Base-by-base conservation (phyloP, 805 yeast species). In the Limtongozyma cylindracea region DNA sequence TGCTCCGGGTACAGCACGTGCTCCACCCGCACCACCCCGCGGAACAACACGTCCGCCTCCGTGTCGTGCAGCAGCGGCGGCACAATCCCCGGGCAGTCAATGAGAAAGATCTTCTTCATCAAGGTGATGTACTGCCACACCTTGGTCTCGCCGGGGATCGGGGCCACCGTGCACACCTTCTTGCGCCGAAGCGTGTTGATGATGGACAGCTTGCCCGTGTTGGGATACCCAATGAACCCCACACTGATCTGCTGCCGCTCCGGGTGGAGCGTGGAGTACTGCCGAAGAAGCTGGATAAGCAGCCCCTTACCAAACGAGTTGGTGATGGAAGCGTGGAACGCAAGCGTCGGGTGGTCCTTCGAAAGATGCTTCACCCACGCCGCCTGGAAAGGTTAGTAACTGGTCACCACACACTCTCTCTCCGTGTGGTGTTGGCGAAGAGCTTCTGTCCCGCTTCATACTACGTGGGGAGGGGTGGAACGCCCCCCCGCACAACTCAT, bases 1-100 rank as follows among this genome's bases (percentile, higher is more conserved):
- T 82, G 94, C 47, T 84, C 98, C 4, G 98, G 95, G 38, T 76
- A 56, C 0, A 91, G 63, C 21, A 88, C 96, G 39, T 84, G 92
- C 43, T 84, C 98, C n/a, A 84, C 94, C 52, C 98, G 72, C 3
- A 84, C 98, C 11, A 88, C 98, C 41, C 98, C 98, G 45, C 94
- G 66, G 49, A 84, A 76, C 31, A 84, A 45, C 36, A 84, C 78
- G 45, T 84, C 96, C 13, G 92, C 67, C 41, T 78, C 91, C 1
- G 84, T 48, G 43, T 88, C 98, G 37, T 69, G 78, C 14, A 67
- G 42, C 10, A 91, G 73, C 13, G 98, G 98, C 7, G 98, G 98
- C 11, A 84, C 98, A 39, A 84, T 84, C 49, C 98, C 98, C 3
- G 98, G 98, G 56, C 98, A 88, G 49, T 84, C 98, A 37, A 84